Conservation (phyloP, 371 early-diverging fungal genomes). For the Mortierella sp. region DNA sequence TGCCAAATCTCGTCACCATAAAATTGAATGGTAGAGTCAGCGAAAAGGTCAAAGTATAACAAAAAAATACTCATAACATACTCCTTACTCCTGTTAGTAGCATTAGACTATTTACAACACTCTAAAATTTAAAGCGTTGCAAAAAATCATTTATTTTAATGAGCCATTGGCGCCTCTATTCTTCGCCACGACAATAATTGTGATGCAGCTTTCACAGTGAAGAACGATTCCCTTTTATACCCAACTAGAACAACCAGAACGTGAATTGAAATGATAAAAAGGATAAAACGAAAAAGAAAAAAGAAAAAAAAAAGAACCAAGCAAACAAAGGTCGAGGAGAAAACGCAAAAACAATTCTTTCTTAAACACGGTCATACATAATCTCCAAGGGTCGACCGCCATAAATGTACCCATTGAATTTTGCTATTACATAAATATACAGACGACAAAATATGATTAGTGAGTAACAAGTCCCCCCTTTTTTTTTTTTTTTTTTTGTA, state of each 20-base stretch:
- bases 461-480: not conserved
- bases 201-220: not conserved
- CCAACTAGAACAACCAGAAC: too few species aligned
- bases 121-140: too few species aligned
- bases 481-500: not conserved
- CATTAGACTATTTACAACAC: too few species aligned
- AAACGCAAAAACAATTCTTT: not conserved
- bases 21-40: too few species aligned
- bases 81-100: too few species aligned
- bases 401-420: slow-evolving; percentile 72
- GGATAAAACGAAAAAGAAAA: too few species aligned
- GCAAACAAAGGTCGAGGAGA: not conserved
- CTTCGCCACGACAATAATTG: not conserved
- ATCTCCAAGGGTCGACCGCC: slow-evolving; percentile 71
- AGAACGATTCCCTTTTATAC: too few species aligned
- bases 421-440: slow-evolving; percentile 42
- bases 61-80: too few species aligned
- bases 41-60: too few species aligned
- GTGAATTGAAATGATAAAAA: too few species aligned
- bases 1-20: not conserved
- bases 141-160: too few species aligned
- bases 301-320: not conserved
- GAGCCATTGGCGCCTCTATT: too few species aligned
- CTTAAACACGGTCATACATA: slow-evolving; percentile 30
- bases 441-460: not conserved